Base-by-base conservation (phyloP, 2,329 filamentous ascomycete species). In the Colletotrichum noveboracense region DNA sequence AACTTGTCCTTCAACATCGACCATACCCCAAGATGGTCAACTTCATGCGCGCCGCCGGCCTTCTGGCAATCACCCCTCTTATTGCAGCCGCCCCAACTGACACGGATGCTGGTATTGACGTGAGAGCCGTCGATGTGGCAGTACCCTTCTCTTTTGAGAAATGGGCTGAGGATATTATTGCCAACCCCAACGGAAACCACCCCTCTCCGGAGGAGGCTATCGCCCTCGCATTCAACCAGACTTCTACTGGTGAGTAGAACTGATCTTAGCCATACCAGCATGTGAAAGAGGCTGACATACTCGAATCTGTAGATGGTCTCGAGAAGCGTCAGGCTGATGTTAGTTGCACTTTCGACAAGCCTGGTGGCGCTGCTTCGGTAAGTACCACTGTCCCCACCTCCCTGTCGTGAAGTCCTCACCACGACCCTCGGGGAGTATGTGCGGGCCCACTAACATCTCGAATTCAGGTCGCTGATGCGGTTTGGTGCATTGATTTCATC, bases 401-500 rank as follows among this genome's bases (percentile, higher is more conserved):
- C 43, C 9, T 48, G 43, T 13, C 43, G n/a, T 13, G n/a, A 52
- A 13, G n/a, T 13, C 43, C 4, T 52, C 12, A 52, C 6, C n/a
- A 52, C n/a, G 43, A 52, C 43, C 6, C 43, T 52, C 6, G n/a
- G n/a, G 10, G 43, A 12, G 43, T 7, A 12, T 52, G 43, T 24
- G 1, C 1, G 13, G 18, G 10, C 14, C 0, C 12, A 21, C 58
- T 74, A 24, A 74, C 3, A 26, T 21, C 34, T 9, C 16, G 13
- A 10, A 8, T 6, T 5, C 26, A 74, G 71, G 71, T 58, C n/a
- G 43, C 71, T 32, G 71, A 74, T 43, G 66, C 71, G 30, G 71
- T 70, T 14, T 74, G 71, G 71, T 74, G 71, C 43, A 74, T 74
- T 26, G 71, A 74, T 30, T 74, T 74, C 66, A 70, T 74, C 56